phyloP scores from a whole-genome alignment of 2,329 filamentous ascomycete genomes.

The Fusarium sp. region DNA sequence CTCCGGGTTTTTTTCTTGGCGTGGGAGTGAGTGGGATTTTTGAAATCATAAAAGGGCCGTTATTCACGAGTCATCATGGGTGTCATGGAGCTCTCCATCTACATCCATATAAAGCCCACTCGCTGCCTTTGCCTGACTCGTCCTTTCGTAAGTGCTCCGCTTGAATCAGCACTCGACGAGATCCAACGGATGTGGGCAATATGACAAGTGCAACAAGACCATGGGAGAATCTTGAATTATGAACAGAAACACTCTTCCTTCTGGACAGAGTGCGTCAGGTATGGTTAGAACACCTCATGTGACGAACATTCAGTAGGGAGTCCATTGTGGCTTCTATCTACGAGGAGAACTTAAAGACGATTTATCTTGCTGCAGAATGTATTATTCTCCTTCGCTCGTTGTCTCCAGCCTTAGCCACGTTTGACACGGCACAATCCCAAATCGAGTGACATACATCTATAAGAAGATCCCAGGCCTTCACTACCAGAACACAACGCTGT shows the following conservation, averaged over 20 bases:
- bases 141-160: neutral
- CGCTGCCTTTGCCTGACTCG: neutral
- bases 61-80: neutral
- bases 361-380: neutral
- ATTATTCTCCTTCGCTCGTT: neutral
- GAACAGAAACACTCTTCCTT: neutral
- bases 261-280: neutral
- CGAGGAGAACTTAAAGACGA: neutral
- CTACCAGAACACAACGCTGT: neutral
- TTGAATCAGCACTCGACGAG: neutral
- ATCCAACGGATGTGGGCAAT: neutral
- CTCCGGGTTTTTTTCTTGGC: neutral
- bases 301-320: neutral
- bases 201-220: neutral
- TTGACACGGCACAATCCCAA: too few species aligned
- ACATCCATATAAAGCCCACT: neutral
- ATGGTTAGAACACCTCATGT: neutral
- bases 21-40: neutral
- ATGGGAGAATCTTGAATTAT: neutral
- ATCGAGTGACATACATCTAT: too few species aligned
- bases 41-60: neutral
- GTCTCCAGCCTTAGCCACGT: too few species aligned
- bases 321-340: neutral
- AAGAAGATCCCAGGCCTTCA: neutral
- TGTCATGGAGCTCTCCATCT: neutral